Evolutionary conservation across 345 rosid genomes (phyloP).

Genomic region (Brassica napus): DNA sequence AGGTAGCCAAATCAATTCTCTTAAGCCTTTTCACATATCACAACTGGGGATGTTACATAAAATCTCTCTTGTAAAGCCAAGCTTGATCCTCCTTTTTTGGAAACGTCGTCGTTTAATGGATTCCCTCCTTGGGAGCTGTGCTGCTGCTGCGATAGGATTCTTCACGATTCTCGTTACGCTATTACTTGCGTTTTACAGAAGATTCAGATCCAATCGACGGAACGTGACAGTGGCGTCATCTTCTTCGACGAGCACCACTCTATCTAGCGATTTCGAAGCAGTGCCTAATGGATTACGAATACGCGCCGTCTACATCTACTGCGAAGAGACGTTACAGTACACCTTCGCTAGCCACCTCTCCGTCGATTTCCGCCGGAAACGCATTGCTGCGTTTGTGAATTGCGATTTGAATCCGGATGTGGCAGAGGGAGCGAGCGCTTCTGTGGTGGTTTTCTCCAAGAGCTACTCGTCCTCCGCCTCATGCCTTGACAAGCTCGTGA

Average conservation of each 20-base stretch:
- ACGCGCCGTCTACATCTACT: neutral
- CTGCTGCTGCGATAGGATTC: too few relatives aligned
- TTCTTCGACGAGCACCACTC: neutral
- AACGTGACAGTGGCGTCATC: neutral
- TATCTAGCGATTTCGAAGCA: neutral
- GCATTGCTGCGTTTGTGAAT: neutral
- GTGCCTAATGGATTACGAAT: neutral
- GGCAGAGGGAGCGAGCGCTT: neutral
- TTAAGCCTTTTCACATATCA: too few relatives aligned
- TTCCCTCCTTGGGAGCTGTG: too few relatives aligned
- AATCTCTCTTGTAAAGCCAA: too few relatives aligned
- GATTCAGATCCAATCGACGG: neutral
- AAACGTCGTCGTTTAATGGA: too few relatives aligned
- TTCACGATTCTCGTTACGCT: too few relatives aligned
- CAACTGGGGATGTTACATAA: too few relatives aligned
- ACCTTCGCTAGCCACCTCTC: neutral
- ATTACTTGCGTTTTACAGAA: neutral
- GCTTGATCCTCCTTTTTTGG: too few relatives aligned
- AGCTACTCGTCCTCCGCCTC: neutral
- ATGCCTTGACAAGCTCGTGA: slow-evolving; percentile 4
- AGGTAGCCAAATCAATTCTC: too few relatives aligned
- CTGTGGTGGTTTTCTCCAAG: slow-evolving; percentile 12
- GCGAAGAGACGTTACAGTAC: neutral
- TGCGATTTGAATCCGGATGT: neutral
- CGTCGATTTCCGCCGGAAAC: neutral